A percentile compares a stretch with the other conserved stretches of the same genome.
These are phyloP conservation scores for Lanzia echinophila DNA, from an alignment of 2,329 filamentous ascomycete genomes.

Conservation along the genomic window DNA sequence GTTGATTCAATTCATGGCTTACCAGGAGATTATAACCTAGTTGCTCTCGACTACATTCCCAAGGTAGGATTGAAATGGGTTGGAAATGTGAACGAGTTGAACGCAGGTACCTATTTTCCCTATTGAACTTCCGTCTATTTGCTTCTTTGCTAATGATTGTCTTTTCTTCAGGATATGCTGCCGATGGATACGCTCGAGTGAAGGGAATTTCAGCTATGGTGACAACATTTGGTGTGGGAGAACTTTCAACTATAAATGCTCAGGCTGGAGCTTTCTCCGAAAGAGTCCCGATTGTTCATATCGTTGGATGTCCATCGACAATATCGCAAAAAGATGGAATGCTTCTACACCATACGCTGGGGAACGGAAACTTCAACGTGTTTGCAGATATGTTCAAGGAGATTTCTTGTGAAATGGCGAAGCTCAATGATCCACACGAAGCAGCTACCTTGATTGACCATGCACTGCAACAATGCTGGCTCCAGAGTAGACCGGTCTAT, in stretches of 20 bases:
- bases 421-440: conserved; percentile 62
- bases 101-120: conserved; percentile 47
- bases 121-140: background rate
- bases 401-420: conserved; percentile 65
- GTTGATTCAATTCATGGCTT: conserved; percentile 60
- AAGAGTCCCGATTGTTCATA: conserved; percentile 61
- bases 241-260: conserved; percentile 67
- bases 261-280: conserved; percentile 70
- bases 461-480: conserved; percentile 66
- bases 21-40: conserved; percentile 69
- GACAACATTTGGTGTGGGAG: conserved; percentile 71
- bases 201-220: conserved; percentile 64
- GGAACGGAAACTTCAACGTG: conserved; percentile 74
- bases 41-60: conserved; percentile 59
- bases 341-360: conserved; percentile 62
- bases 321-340: conserved; percentile 40
- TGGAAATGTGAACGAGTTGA: conserved; percentile 66
- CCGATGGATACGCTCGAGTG: conserved; percentile 72
- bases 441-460: conserved; percentile 73
- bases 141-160: background rate
- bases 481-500: conserved; percentile 73
- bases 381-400: conserved; percentile 71
- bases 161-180: conserved; percentile 54
- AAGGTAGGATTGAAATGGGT: conserved; percentile 56
- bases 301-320: conserved; percentile 49